Conservation (phyloP, 768 basidiomycete genomes). For the Symmetrospora coprosmae region DNA sequence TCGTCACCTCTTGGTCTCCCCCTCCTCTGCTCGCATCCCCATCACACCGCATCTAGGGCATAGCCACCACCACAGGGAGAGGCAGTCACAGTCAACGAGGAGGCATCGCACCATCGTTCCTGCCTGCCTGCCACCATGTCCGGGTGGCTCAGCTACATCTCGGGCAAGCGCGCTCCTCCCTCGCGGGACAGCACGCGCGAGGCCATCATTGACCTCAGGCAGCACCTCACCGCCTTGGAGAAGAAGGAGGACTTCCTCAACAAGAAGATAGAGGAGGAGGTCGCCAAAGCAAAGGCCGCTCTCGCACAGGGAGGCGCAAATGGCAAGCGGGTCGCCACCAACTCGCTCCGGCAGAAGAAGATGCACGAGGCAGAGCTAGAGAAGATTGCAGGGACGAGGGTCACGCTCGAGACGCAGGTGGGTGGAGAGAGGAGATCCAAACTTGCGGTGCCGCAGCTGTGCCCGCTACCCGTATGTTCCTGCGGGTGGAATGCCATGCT, state of each 20-base stretch:
- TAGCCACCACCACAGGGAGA: too few species aligned
- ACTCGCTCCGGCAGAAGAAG: conserved; percentile 87
- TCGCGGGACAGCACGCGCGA: conserved; percentile 73
- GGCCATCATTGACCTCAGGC: conserved; percentile 76
- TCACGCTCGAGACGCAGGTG: conserved; percentile 83
- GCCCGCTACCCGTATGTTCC: too few species aligned
- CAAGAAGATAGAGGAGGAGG: conserved; percentile 77
- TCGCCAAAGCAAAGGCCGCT: conserved; percentile 65
- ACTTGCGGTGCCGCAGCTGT: background rate
- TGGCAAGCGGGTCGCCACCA: conserved; percentile 54
- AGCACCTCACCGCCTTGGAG: conserved; percentile 91
- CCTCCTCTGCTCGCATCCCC: too few species aligned
- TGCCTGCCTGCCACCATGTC: conserved; percentile 37
- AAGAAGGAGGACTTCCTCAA: conserved; percentile 96
- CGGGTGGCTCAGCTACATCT: conserved; percentile 71
- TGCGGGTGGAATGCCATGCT: too few species aligned
- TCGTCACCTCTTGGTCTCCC: too few species aligned
- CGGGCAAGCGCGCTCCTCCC: conserved; percentile 52
- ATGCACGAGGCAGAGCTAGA: conserved; percentile 73
- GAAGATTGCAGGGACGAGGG: conserved; percentile 61
- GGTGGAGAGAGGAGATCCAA: background rate
- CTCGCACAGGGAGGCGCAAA: conserved; percentile 1
- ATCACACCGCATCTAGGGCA: too few species aligned
- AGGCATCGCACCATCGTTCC: background rate
- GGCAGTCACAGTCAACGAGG: too few species aligned